Conservation (phyloP, 192 early-diverging fungal genomes). For the Entomortierella lignicola region DNA sequence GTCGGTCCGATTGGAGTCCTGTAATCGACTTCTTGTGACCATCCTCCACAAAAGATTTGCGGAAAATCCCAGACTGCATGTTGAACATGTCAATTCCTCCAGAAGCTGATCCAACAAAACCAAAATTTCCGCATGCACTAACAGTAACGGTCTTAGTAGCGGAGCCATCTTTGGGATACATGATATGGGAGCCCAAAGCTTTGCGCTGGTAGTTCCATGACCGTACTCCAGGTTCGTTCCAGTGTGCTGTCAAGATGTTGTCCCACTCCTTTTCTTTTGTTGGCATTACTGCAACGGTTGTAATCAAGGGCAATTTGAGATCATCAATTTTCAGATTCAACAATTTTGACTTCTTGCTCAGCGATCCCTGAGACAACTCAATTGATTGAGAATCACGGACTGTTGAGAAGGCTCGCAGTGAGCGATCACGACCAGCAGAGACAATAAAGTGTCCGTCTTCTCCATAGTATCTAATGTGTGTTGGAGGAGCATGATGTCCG, state of each 20-base stretch:
- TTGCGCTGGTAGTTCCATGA: conserved; percentile 88
- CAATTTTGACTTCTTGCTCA: conserved; percentile 76
- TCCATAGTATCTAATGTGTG: conserved; percentile 70
- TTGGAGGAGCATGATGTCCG: conserved; percentile 91
- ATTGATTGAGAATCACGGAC: conserved; percentile 86
- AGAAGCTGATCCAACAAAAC: conserved; percentile 80
- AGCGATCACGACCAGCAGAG: conserved; percentile 84
- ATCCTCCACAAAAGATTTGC: conserved; percentile 73
- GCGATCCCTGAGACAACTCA: conserved; percentile 88
- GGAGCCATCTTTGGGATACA: conserved; percentile 72
- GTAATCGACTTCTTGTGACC: conserved; percentile 87
- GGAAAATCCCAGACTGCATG: conserved; percentile 91
- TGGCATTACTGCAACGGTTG: conserved; percentile 75
- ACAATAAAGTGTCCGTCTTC: conserved; percentile 79
- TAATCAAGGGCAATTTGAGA: conserved; percentile 79
- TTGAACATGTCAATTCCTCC: conserved; percentile 93
- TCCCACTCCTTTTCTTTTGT: conserved; percentile 88
- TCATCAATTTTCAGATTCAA: conserved; percentile 69
- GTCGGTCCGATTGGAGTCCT: conserved; percentile 79
- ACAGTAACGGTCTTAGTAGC: conserved; percentile 75
- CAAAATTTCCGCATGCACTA: conserved; percentile 94
- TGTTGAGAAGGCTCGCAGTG: conserved; percentile 84
- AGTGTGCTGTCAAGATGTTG: conserved; percentile 90
- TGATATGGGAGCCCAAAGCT: conserved; percentile 75
- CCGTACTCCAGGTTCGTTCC: conserved; percentile 75